Conservation (phyloP, 1,284 basidiomycete species). For the Sanghuangporus sanghuang region DNA sequence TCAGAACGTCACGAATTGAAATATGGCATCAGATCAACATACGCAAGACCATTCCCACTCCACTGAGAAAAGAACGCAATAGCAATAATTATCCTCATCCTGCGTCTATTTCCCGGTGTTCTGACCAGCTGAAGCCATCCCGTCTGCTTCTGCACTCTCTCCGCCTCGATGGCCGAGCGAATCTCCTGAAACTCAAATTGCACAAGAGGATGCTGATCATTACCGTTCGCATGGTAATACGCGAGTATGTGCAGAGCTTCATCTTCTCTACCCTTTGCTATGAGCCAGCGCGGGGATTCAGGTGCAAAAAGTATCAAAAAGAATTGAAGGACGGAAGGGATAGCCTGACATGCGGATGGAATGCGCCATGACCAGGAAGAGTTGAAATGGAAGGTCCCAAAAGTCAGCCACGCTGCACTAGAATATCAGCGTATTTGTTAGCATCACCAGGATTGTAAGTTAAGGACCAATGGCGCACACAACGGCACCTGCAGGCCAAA, state of each 20-base stretch:
- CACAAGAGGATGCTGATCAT: slow-evolving; percentile 26
- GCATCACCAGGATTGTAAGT: not conserved
- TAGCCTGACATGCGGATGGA: slow-evolving; percentile 34
- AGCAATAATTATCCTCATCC: slow-evolving; percentile 26
- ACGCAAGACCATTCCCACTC: slow-evolving; percentile 20
- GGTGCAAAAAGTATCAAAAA: slow-evolving; percentile 29
- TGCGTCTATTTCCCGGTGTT: slow-evolving; percentile 29
- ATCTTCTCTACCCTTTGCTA: slow-evolving; percentile 22
- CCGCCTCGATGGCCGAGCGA: slow-evolving; percentile 24
- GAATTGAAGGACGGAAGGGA: slow-evolving; percentile 31
- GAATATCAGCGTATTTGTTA: slow-evolving; percentile 25
- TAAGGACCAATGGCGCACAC: slow-evolving; percentile 3
- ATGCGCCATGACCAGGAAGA: slow-evolving; percentile 31
- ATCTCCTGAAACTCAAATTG: slow-evolving; percentile 27
- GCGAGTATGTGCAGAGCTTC: slow-evolving; percentile 23
- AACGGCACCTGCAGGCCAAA: slow-evolving; percentile 35
- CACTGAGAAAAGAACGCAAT: slow-evolving; percentile 30
- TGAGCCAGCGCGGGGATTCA: slow-evolving; percentile 35
- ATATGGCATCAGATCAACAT: not conserved
- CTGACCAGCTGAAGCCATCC: slow-evolving; percentile 25
- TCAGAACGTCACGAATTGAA: not conserved
- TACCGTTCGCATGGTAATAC: slow-evolving; percentile 24
- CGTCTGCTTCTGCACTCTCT: slow-evolving; percentile 18
- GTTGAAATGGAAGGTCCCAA: slow-evolving; percentile 29
- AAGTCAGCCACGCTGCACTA: slow-evolving; percentile 28